Percentiles rank a stretch among this genome's conserved stretches.
These are phyloP conservation scores for Epichloe coenophiala DNA, from an alignment of 2,329 filamentous ascomycete species.

Conservation along the genomic window DNA sequence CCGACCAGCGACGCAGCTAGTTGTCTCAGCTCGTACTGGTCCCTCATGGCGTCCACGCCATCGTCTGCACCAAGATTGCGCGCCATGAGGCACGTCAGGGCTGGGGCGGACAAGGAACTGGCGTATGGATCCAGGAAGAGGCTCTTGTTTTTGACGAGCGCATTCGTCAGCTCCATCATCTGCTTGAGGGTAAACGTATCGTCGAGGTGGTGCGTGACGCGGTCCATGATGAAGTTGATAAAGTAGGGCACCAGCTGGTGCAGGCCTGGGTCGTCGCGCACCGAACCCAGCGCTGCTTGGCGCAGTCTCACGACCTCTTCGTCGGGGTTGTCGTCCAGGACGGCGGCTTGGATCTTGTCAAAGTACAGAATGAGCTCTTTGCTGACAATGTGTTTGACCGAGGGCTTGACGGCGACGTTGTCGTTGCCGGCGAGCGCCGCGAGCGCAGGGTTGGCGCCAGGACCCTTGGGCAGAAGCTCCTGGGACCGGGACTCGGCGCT, in stretches of 20 bases:
- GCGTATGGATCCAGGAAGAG: slow-evolving; percentile 57
- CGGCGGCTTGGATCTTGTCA: slow-evolving; percentile 79
- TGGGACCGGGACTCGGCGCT: slow-evolving; percentile 69
- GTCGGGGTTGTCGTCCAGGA: slow-evolving; percentile 78
- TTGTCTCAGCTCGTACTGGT: slow-evolving; percentile 72
- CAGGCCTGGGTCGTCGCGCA: slow-evolving; percentile 78
- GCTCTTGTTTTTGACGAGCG: slow-evolving; percentile 69
- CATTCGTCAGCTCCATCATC: slow-evolving; percentile 82
- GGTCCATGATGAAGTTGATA: slow-evolving; percentile 87
- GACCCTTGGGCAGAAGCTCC: slow-evolving; percentile 80
- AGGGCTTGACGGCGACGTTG: slow-evolving; percentile 69
- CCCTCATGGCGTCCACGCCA: slow-evolving; percentile 36
- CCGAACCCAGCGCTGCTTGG: slow-evolving; percentile 70
- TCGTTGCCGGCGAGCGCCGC: slow-evolving; percentile 73
- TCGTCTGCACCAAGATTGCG: slow-evolving; percentile 57
- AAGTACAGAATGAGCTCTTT: slow-evolving; percentile 96
- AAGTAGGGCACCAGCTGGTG: slow-evolving; percentile 96
- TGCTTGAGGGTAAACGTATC: slow-evolving; percentile 79
- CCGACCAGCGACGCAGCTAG: slow-evolving; percentile 71
- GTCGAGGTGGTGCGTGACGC: slow-evolving; percentile 87
- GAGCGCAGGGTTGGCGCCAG: slow-evolving; percentile 73
- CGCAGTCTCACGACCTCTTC: slow-evolving; percentile 60
- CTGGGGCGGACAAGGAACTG: slow-evolving; percentile 61
- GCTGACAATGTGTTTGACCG: slow-evolving; percentile 90
- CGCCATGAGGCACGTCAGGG: slow-evolving; percentile 75